Evolutionary conservation across 1,284 basidiomycete genomes (phyloP).

Genomic region (Sphaerobolus stellatus): DNA sequence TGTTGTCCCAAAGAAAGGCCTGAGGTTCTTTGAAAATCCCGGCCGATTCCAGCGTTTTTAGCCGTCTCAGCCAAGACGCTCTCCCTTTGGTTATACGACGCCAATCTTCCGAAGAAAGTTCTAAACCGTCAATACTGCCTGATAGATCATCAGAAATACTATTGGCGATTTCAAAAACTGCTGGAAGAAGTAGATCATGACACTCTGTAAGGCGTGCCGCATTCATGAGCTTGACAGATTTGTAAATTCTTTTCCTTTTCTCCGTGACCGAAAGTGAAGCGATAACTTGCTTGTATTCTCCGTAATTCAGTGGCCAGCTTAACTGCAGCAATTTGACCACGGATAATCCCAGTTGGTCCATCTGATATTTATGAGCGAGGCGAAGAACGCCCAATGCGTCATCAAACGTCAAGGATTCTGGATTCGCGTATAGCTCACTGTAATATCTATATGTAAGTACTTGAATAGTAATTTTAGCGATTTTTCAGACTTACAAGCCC

Average conservation of each 20-base stretch:
- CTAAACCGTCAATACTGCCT: neutral
- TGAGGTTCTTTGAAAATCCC: neutral
- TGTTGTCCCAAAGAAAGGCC: neutral
- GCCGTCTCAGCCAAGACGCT: neutral
- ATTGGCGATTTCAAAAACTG: neutral
- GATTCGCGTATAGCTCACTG: neutral
- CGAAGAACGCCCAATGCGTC: neutral
- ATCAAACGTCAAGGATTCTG: neutral
- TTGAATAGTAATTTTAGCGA: neutral
- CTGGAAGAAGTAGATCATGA: slow-evolving; percentile 1
- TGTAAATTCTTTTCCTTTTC: neutral
- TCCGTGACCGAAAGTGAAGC: neutral
- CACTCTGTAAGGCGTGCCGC: neutral
- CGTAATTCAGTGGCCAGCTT: slow-evolving; percentile 1
- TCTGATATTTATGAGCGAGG: slow-evolving; percentile 1
- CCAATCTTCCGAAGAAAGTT: neutral
- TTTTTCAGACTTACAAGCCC: slow-evolving; percentile 3
- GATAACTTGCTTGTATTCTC: neutral
- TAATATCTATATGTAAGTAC: neutral
- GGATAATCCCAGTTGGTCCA: neutral
- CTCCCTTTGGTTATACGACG: neutral
- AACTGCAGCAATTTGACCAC: neutral
- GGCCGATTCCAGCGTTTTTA: neutral
- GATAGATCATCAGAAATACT: neutral
- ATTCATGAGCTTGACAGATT: slow-evolving; percentile 3